A percentile compares a stretch with the other conserved stretches of the same genome.
Evolutionary conservation across 331 rosid species (phyloP).

Genomic region (Spiraea crenata): DNA sequence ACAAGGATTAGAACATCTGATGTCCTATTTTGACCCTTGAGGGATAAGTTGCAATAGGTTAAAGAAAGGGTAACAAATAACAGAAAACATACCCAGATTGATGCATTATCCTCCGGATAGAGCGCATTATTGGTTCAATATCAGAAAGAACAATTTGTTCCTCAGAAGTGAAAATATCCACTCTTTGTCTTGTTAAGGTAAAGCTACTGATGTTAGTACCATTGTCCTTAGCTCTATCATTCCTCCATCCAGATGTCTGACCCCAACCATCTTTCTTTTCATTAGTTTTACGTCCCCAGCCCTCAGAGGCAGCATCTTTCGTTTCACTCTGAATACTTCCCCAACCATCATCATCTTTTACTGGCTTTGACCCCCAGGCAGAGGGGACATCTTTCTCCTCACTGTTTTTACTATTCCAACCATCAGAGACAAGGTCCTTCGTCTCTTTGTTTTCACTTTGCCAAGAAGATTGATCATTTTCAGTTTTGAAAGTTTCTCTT

Average conservation of each 20-base stretch:
- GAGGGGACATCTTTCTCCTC: not conserved
- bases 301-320: not conserved
- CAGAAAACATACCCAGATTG: conserved; percentile 62
- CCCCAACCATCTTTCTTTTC: not conserved
- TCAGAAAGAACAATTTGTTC: conserved; percentile 64
- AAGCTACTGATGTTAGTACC: not conserved
- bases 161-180: conserved; percentile 72
- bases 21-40: no score
- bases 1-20: no score
- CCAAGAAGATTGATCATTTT: not conserved
- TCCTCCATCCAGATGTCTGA: no score
- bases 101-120: conserved; percentile 74
- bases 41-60: no score
- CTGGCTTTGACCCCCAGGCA: conserved; percentile 17
- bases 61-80: not conserved
- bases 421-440: no score
- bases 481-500: conserved; percentile 16
- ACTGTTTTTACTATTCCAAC: no score
- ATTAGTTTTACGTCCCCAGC: not conserved
- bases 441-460: no score
- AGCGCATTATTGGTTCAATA: conserved; percentile 61
- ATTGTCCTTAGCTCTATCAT: not conserved
- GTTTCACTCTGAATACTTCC: not conserved
- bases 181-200: conserved; percentile 61
- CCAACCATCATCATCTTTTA: conserved; percentile 20